phyloP scores from a whole-genome alignment of 2,329 filamentous ascomycete genomes.

The Zalaria sp. region DNA sequence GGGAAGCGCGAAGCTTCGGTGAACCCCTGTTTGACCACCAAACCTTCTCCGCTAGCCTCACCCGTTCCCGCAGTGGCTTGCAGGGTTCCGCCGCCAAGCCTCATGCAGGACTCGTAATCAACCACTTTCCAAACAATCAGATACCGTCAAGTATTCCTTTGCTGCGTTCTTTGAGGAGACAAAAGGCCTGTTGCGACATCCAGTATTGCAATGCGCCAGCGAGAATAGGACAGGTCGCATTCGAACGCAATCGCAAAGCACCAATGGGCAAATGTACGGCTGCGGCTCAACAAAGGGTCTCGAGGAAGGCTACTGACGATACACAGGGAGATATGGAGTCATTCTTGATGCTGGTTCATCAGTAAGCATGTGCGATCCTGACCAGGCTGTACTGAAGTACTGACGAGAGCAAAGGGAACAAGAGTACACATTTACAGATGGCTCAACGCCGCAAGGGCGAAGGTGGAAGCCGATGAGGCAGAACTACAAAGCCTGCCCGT shows the following conservation, averaged over 20 bases:
- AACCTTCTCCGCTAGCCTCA: too few relatives aligned
- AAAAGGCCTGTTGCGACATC: too few relatives aligned
- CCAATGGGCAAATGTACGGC: constrained; percentile 4
- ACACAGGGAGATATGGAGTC: constrained; percentile 55
- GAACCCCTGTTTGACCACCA: too few relatives aligned
- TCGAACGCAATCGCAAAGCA: background rate
- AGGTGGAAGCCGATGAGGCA: constrained; percentile 43
- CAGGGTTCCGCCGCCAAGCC: too few relatives aligned
- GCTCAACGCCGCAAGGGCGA: constrained; percentile 60
- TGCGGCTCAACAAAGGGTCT: background rate
- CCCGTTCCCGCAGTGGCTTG: too few relatives aligned
- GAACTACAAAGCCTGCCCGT: constrained; percentile 59
- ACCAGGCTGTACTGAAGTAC: constrained; percentile 3
- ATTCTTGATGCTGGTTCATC: constrained; percentile 97
- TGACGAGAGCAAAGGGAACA: constrained; percentile 45
- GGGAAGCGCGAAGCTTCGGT: too few relatives aligned
- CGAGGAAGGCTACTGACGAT: background rate
- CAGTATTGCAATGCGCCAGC: too few relatives aligned
- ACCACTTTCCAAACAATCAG: too few relatives aligned
- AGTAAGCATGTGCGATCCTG: constrained; percentile 24
- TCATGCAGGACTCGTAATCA: too few relatives aligned
- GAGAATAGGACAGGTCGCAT: too few relatives aligned
- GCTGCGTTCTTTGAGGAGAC: too few relatives aligned
- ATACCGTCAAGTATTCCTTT: too few relatives aligned
- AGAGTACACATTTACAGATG: constrained; percentile 90